Evolutionary conservation across 495 filamentous ascomycete genomes (phyloP).

Genomic region (Neurospora sp.): DNA sequence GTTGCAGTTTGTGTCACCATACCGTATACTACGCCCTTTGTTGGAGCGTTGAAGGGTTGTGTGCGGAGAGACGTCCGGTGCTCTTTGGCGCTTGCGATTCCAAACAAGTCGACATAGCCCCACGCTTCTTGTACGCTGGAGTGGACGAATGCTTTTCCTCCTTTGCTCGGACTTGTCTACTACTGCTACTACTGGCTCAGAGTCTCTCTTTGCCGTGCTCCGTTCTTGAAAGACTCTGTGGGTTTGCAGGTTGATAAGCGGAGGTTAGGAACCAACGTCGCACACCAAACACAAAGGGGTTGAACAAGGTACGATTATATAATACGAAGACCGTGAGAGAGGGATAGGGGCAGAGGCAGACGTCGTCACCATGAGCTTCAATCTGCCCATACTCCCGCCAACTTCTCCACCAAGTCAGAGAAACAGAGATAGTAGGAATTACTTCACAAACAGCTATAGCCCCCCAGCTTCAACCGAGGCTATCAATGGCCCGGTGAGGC

Average conservation of each 20-base stretch:
- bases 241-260: neutral
- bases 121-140: neutral
- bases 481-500: conserved; percentile 43
- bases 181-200: neutral
- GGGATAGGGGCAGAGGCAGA: conserved; percentile 1
- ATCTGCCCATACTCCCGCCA: conserved; percentile 32
- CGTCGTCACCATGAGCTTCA: conserved; percentile 33
- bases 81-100: neutral
- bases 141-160: neutral
- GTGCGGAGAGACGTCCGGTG: neutral
- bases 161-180: neutral
- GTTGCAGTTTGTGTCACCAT: neutral
- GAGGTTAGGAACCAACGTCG: neutral
- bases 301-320: neutral
- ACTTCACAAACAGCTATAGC: conserved; percentile 38
- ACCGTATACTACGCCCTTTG: no score
- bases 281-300: neutral
- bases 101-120: neutral
- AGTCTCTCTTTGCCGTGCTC: neutral
- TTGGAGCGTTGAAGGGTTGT: no score
- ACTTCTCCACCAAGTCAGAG: conserved; percentile 30
- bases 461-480: conserved; percentile 42
- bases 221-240: neutral
- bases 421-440: conserved; percentile 45
- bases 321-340: conserved; percentile 3